Percentiles rank a stretch among this genome's conserved stretches.
Conservation (phyloP, 495 filamentous ascomycete species). For the Aspergillus nidulans region DNA sequence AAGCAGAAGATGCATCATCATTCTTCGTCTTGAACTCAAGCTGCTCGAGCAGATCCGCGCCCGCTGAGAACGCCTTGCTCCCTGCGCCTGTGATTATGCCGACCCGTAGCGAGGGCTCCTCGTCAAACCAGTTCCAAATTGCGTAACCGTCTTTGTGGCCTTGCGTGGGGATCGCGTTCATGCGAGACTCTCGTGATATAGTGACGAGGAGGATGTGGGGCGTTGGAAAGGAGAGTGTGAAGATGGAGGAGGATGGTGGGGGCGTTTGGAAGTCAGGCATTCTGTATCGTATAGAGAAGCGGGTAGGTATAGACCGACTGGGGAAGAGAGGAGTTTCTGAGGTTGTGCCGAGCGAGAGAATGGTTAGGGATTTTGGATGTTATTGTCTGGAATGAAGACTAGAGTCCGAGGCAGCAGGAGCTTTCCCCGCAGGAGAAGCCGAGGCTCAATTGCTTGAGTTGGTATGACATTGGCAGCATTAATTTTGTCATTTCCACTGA, state of each 20-base stretch:
- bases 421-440: slow-evolving; percentile 1
- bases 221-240: slow-evolving; percentile 27
- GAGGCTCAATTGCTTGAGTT: neutral
- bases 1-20: neutral
- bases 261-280: slow-evolving; percentile 14
- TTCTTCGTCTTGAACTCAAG: neutral
- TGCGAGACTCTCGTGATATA: slow-evolving; percentile 31
- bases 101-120: slow-evolving; percentile 43
- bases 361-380: neutral
- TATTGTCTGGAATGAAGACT: neutral
- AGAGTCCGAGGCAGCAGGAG: neutral
- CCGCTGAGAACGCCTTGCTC: slow-evolving; percentile 49
- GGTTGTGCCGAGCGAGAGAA: neutral
- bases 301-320: too few relatives aligned
- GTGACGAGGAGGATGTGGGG: slow-evolving; percentile 33
- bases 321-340: neutral
- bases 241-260: slow-evolving; percentile 11
- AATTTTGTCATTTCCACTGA: too few relatives aligned
- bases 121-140: slow-evolving; percentile 47
- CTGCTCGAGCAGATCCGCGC: slow-evolving; percentile 19
- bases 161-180: slow-evolving; percentile 39
- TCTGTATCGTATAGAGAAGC: too few relatives aligned
- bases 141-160: slow-evolving; percentile 42
- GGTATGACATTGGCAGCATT: too few relatives aligned
- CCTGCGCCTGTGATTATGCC: slow-evolving; percentile 47